Conservation (phyloP, 2,329 filamentous ascomycete species). For the Fusarium humuli region DNA sequence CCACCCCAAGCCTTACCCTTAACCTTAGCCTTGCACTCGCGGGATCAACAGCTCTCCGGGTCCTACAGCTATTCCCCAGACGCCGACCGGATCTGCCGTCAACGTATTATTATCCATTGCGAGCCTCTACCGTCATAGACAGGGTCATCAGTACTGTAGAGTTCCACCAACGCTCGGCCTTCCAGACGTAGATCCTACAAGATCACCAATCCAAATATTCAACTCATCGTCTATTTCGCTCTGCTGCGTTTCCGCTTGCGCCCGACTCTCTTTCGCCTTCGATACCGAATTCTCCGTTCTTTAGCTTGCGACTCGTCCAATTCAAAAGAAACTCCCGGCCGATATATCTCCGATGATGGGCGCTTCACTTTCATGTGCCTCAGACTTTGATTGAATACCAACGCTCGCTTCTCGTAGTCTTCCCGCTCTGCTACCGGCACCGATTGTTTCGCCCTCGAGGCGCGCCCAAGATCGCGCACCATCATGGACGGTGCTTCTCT, state of each 20-base stretch:
- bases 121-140: slow-evolving; percentile 35
- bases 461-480: slow-evolving; percentile 45
- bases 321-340: slow-evolving; percentile 23
- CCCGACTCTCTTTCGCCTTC: slow-evolving; percentile 15
- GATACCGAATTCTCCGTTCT: slow-evolving; percentile 1
- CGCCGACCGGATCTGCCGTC: slow-evolving; percentile 18
- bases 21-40: neutral
- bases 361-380: slow-evolving; percentile 46
- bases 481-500: slow-evolving; percentile 65
- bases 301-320: slow-evolving; percentile 12
- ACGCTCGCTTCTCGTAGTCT: slow-evolving; percentile 42
- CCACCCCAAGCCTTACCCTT: neutral
- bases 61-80: slow-evolving; percentile 7
- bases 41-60: slow-evolving; percentile 14
- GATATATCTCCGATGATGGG: slow-evolving; percentile 50
- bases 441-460: slow-evolving; percentile 38
- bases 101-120: slow-evolving; percentile 14
- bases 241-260: slow-evolving; percentile 16
- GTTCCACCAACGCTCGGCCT: slow-evolving; percentile 30
- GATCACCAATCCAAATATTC: slow-evolving; percentile 14
- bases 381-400: slow-evolving; percentile 46
- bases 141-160: slow-evolving; percentile 24
- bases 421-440: slow-evolving; percentile 32
- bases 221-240: slow-evolving; percentile 3
- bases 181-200: slow-evolving; percentile 33